These are phyloP conservation scores for Syncephalastrum racemosum DNA, from an alignment of 371 early-diverging fungal genomes.

Conservation along the genomic window DNA sequence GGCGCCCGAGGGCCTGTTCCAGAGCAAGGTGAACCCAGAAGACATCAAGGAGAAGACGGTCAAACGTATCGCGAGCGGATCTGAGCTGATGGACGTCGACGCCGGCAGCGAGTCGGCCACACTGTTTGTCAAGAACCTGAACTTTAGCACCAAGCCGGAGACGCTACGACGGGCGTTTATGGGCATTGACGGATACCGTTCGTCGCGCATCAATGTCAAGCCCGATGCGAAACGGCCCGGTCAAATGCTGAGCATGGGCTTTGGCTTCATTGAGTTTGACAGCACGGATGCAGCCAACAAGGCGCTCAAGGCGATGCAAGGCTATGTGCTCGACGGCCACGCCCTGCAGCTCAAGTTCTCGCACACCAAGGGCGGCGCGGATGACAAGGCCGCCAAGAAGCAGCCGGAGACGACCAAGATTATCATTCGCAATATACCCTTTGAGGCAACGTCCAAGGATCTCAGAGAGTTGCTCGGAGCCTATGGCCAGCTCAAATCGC, in stretches of 20 bases:
- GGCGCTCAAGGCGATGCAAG: conserved; percentile 85
- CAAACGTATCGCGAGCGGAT: conserved; percentile 30
- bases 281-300: conserved; percentile 73
- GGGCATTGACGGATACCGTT: conserved; percentile 70
- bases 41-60: conserved; percentile 19
- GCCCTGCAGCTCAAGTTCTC: conserved; percentile 86
- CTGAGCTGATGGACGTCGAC: conserved; percentile 43
- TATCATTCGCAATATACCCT: conserved; percentile 97
- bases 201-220: conserved; percentile 78
- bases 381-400: conserved; percentile 43
- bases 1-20: conserved; percentile 87
- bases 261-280: conserved; percentile 95
- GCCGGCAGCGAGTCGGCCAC: conserved; percentile 53
- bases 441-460: conserved; percentile 97
- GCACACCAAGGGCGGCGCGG: conserved; percentile 77
- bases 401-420: conserved; percentile 77
- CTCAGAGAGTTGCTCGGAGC: conserved; percentile 86
- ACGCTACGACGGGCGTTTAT: conserved; percentile 70
- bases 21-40: conserved; percentile 26
- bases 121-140: conserved; percentile 93
- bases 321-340: conserved; percentile 82
- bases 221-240: conserved; percentile 78
- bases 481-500: conserved; percentile 92
- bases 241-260: conserved; percentile 88
- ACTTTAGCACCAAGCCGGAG: conserved; percentile 83